Evolutionary conservation across 116 monocot genomes (phyloP).

Genomic region (Cymodocea nodosa): DNA sequence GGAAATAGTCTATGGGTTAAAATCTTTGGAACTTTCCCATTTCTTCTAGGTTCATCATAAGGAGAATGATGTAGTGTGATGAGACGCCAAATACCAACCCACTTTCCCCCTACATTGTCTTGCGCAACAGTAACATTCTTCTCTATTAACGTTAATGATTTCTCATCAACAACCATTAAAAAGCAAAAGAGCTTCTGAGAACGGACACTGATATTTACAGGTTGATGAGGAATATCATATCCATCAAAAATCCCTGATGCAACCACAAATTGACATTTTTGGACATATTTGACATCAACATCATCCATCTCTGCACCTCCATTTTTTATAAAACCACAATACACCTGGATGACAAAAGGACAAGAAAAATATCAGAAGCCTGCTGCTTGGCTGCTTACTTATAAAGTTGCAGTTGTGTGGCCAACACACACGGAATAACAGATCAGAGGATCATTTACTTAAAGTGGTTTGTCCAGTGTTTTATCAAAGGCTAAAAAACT

Average conservation of each 20-base stretch:
- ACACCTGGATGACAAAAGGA: slow-evolving; percentile 40
- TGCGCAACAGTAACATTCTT: slow-evolving; percentile 41
- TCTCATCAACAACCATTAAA: slow-evolving; percentile 86
- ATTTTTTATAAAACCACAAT: slow-evolving; percentile 91
- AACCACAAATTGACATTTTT: slow-evolving; percentile 84
- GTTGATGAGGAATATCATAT: slow-evolving; percentile 91
- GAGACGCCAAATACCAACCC: slow-evolving; percentile 97
- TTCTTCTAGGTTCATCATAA: slow-evolving; percentile 97
- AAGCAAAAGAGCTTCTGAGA: slow-evolving; percentile 92
- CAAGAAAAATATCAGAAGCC: background rate
- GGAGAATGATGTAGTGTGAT: slow-evolving; percentile 55
- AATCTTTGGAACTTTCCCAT: slow-evolving; percentile 96
- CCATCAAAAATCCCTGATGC: slow-evolving; percentile 99
- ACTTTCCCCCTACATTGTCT: slow-evolving; percentile 72
- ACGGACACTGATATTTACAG: slow-evolving; percentile 69
- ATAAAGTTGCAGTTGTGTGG: too few relatives aligned
- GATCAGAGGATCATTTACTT: too few relatives aligned
- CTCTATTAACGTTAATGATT: slow-evolving; percentile 66
- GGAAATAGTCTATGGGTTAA: slow-evolving; percentile 89
- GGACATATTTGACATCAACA: slow-evolving; percentile 53
- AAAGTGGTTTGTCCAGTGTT: too few relatives aligned
- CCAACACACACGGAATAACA: too few relatives aligned
- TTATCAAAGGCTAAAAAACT: too few relatives aligned
- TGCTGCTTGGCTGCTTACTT: background rate
- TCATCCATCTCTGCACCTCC: slow-evolving; percentile 87